Percentiles rank a stretch among this genome's conserved stretches.
phyloP scores from a whole-genome alignment of 345 rosid genomes.

The Eucalyptus shirleyi region DNA sequence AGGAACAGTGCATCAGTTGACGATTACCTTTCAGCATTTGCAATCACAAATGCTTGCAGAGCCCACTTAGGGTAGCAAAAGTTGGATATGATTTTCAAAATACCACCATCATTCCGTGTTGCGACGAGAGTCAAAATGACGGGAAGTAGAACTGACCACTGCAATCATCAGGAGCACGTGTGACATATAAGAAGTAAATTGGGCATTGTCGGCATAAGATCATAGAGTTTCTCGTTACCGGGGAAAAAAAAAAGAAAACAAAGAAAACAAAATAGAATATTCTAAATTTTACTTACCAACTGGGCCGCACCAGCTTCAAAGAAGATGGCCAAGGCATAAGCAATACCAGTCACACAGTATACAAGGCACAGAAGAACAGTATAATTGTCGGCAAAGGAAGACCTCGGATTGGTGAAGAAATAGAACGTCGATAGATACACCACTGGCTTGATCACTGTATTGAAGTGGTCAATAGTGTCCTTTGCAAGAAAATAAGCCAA shows the following conservation, averaged over 20 bases:
- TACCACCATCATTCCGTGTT: constrained; percentile 25
- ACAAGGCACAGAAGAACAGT: constrained; percentile 73
- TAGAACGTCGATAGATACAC: constrained; percentile 91
- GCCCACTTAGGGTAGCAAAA: constrained; percentile 93
- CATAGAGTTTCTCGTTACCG: neutral
- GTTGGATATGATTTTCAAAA: constrained; percentile 24
- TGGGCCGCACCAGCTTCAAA: constrained; percentile 79
- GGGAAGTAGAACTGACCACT: constrained; percentile 97
- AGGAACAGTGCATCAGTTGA: neutral
- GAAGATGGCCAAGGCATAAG: constrained; percentile 76
- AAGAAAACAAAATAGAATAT: neutral
- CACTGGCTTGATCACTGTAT: constrained; percentile 69
- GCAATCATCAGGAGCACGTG: neutral
- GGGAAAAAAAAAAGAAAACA: neutral
- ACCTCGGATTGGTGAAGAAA: constrained; percentile 87
- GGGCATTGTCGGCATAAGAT: neutral
- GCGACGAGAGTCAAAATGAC: constrained; percentile 93
- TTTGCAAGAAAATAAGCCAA: constrained; percentile 87
- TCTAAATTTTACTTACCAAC: constrained; percentile 47
- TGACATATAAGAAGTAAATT: neutral
- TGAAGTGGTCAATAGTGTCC: constrained; percentile 81
- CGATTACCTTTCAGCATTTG: constrained; percentile 66
- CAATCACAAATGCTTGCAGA: constrained; percentile 67
- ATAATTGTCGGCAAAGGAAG: constrained; percentile 70
- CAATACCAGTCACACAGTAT: constrained; percentile 92